phyloP scores from a whole-genome alignment of 768 basidiomycete genomes.

The Suillus discolor region DNA sequence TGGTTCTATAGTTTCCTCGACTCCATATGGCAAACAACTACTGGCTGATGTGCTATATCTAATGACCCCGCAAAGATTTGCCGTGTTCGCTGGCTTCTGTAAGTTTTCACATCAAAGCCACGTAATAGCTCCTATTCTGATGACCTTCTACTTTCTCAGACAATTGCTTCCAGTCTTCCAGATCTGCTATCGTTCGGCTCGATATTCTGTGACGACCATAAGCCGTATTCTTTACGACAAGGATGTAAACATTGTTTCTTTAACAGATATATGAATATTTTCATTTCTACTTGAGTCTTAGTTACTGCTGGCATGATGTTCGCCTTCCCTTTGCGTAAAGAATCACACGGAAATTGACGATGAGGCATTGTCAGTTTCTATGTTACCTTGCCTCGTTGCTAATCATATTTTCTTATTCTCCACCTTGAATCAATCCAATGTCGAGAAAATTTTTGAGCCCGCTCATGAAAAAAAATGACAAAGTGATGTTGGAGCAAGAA shows the following conservation, averaged over 20 bases:
- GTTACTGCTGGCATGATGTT: conserved; percentile 62
- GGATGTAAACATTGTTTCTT: neutral
- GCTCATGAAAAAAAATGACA: neutral
- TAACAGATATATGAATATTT: conserved; percentile 59
- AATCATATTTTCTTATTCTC: neutral
- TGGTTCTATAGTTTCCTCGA: conserved; percentile 18
- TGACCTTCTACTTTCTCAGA: conserved; percentile 34
- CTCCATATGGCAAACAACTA: conserved; percentile 39
- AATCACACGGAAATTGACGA: conserved; percentile 54
- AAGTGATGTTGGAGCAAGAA: conserved; percentile 19
- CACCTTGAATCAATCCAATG: neutral
- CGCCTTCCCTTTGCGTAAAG: conserved; percentile 68
- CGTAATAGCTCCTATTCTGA: conserved; percentile 4
- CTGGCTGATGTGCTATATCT: conserved; percentile 43
- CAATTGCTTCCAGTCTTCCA: conserved; percentile 73
- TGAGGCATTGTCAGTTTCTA: conserved; percentile 48
- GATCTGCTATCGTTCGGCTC: conserved; percentile 64
- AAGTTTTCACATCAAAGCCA: conserved; percentile 31
- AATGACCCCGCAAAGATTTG: conserved; percentile 47
- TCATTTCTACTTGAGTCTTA: conserved; percentile 66
- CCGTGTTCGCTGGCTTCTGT: conserved; percentile 47
- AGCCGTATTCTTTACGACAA: conserved; percentile 9
- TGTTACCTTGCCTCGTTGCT: neutral
- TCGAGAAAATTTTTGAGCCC: neutral
- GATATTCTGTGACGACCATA: conserved; percentile 63